Evolutionary conservation across 306 rosid genomes (phyloP), one percentile per base, ranked within the genome.

Genomic region (Casuarina glauca): DNA sequence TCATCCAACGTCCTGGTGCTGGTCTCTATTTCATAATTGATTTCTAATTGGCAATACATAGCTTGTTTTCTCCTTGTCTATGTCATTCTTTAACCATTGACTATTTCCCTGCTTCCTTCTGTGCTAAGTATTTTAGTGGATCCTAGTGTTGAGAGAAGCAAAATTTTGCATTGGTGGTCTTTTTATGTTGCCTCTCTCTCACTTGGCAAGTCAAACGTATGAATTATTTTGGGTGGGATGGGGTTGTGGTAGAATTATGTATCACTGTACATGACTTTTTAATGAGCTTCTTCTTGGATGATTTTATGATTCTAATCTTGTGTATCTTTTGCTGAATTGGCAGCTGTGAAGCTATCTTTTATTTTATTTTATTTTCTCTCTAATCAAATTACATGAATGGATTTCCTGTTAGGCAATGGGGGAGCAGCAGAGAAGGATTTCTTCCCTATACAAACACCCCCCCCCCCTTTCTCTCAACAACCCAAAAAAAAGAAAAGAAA

Each of bases 141-240:
- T 36, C 42, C n/a, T 62, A 12, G 44, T 10, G 69, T 62, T 62
- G 5, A 3, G 69, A 36, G 19, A 62, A 62, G 43, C 9, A 9
- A 36, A 36, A 36, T 16, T 52, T 52, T 52, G 57, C 57, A 4
- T 62, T 62, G 43, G 5, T 52, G 57, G n/a, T 62, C 32, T 75
- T 35, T 42, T 9, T 54, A 85, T 26, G 26, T 9, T 61, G 42
- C 57, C 77, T 42, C 69, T 13, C 54, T 51, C 26, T 43, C 26
- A 20, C 76, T 32, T 70, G 9, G 35, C 4, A 17, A 54, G 19
- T 19, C 35, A 55, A 55, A 6, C 26, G 7, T 55, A 10, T 55
- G 62, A 55, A 55, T 5, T 26, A 26, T 26, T 26, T 26, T 26
- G 32, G 32, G 3, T 26, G 4, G 62, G 36, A 7, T 6, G 11